These are phyloP conservation scores for Celoporthe dispersa DNA, from an alignment of 2,329 filamentous ascomycete species.

Conservation along the genomic window DNA sequence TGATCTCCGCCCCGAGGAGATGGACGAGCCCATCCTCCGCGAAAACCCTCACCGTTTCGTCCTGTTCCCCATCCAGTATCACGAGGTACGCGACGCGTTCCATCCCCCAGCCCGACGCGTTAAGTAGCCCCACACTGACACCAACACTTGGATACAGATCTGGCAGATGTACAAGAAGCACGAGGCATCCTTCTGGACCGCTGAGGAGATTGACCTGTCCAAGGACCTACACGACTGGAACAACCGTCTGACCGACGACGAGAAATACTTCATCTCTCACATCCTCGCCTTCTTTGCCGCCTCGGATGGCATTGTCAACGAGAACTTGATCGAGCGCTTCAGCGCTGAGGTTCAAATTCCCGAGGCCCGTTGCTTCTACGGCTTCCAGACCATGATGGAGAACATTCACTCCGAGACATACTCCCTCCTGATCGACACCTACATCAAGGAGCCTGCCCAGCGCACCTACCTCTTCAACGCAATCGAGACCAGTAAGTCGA, in stretches of 20 bases:
- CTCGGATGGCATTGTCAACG: constrained; percentile 98
- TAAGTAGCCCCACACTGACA: constrained; percentile 60
- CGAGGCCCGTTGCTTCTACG: constrained; percentile 99
- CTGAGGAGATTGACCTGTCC: constrained; percentile 98
- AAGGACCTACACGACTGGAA: constrained; percentile 99
- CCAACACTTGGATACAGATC: constrained; percentile 63
- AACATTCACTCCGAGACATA: constrained; percentile 99
- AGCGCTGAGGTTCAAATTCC: constrained; percentile 95
- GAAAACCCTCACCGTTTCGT: constrained; percentile 98
- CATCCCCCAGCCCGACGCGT: constrained; percentile 63
- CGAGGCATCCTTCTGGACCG: constrained; percentile 99
- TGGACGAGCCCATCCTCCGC: constrained; percentile 86
- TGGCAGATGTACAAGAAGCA: constrained; percentile 99
- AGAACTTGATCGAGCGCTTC: constrained; percentile 98
- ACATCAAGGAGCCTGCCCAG: constrained; percentile 97
- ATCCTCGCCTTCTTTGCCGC: constrained; percentile 99
- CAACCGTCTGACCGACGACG: constrained; percentile 94
- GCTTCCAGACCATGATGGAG: constrained; percentile 99
- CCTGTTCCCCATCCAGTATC: constrained; percentile 98
- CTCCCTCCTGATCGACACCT: constrained; percentile 97
- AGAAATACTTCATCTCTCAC: constrained; percentile 98
- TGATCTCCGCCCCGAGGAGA: constrained; percentile 65
- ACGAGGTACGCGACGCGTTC: constrained; percentile 76
- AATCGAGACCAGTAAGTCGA: constrained; percentile 85
- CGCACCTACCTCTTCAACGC: constrained; percentile 95